These are phyloP conservation scores for Setaria viridis DNA, from an alignment of 202 grass and related monocot genomes.

Conservation along the genomic window DNA sequence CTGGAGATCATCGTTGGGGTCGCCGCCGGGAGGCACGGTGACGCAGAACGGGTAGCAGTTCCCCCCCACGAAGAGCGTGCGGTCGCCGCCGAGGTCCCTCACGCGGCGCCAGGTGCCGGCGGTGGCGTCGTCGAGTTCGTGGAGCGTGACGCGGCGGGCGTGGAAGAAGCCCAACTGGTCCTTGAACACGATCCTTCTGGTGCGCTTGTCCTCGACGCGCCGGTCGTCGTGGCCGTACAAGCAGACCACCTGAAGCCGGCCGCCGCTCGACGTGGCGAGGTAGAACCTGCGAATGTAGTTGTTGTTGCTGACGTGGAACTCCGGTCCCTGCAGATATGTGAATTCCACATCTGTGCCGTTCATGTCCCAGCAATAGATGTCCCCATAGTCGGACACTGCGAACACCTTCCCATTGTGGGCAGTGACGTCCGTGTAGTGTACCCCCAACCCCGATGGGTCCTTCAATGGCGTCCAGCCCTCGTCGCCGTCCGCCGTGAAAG, in stretches of 20 bases:
- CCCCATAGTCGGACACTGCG: background rate
- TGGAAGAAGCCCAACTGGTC: background rate
- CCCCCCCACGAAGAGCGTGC: constrained; percentile 19
- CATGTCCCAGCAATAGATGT: constrained; percentile 36
- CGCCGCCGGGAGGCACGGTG: background rate
- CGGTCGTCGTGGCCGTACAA: background rate
- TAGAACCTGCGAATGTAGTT: rapidly evolving
- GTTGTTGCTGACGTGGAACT: background rate
- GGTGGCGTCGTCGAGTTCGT: background rate
- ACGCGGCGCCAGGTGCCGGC: background rate
- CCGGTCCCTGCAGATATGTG: background rate
- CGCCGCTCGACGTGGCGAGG: background rate
- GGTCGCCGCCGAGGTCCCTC: background rate
- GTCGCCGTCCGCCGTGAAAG: background rate
- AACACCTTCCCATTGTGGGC: constrained; percentile 22
- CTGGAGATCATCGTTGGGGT: background rate
- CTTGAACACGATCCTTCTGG: background rate
- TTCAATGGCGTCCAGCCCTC: constrained; percentile 23
- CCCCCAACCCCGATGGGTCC: background rate
- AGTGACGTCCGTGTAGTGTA: background rate
- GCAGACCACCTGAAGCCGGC: background rate
- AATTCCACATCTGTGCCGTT: background rate
- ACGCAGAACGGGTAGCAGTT: background rate
- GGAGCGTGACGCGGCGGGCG: background rate
- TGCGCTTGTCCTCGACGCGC: background rate